Evolutionary conservation across 306 rosid genomes (phyloP).

Genomic region (Chamaecrista fasciculata): DNA sequence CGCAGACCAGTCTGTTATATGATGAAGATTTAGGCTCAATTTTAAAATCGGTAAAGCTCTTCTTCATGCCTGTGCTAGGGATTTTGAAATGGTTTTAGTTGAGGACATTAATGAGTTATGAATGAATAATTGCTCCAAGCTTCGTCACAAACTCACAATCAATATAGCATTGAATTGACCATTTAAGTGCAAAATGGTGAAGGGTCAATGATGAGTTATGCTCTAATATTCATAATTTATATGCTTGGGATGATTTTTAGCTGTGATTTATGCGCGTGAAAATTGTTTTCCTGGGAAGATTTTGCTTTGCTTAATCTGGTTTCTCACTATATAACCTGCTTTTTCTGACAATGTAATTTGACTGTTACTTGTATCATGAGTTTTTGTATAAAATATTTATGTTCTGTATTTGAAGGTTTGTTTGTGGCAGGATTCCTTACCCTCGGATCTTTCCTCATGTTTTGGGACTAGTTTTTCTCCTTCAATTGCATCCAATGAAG

Average conservation of each 20-base stretch:
- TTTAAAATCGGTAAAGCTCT: conserved; percentile 27
- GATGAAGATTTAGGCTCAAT: conserved; percentile 25
- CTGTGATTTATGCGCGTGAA: background rate
- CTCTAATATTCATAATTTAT: background rate
- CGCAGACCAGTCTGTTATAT: background rate
- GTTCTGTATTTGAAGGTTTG: conserved; percentile 5
- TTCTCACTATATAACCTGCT: background rate
- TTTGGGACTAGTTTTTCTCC: conserved; percentile 4
- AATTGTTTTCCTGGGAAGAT: background rate
- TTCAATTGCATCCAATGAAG: background rate
- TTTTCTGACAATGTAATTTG: background rate
- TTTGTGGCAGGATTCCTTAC: conserved; percentile 30
- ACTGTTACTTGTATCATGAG: background rate
- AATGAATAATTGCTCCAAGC: background rate
- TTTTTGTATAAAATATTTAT: background rate
- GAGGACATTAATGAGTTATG: background rate
- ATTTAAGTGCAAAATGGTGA: background rate
- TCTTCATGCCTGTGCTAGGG: conserved; percentile 2
- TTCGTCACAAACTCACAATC: background rate
- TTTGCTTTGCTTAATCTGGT: background rate
- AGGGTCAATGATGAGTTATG: background rate
- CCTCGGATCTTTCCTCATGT: background rate
- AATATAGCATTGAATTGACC: background rate
- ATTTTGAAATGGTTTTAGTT: background rate
- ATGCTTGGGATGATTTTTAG: conserved; percentile 1